Base-by-base conservation (phyloP, 805 yeast species). In the Starmerella apicola region DNA sequence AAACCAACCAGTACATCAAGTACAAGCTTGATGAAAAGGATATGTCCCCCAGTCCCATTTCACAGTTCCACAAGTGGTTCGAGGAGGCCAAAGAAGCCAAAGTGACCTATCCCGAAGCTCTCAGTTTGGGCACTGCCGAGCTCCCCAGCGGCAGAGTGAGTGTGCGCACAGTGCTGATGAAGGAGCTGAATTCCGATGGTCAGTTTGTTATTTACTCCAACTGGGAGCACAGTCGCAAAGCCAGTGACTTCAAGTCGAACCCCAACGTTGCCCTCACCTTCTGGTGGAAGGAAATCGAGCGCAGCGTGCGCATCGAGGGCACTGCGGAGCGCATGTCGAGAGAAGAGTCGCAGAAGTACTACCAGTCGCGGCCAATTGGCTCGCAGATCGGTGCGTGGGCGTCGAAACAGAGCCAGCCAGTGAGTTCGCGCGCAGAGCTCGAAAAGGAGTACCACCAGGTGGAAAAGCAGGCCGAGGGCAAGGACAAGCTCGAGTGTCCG, bases 371-470 rank as follows among this genome's bases (percentile, higher is more conserved):
- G 56, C 98, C 98, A 28, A 68, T 94, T 43, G 96, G 93, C 5
- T 81, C 94, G 23, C 77, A 81, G 56, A 76, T 91, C 45, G 97
- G 98, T 23, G 98, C 98, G 0, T 86, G 95, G 94, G 81, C 96
- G 0, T 78, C 93, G 22, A 93, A 94, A 3, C 98, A 91, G 65
- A 74, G 86, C 25, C 67, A 71, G 39, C 68, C 65, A 3, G 66
- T 86, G 27, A 52, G 56, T 12, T 59, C 65, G 32, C 67, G 95
- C 47, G 71, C 71, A 13, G 81, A 73, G 50, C 71, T 88, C 44
- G 81, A 85, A 27, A 53, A 56, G 0, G 52, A 67, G 13, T 74
- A 74, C 37, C 55, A 59, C 9, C 56, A 64, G 21, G 68, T 63
- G 44, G 76, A 67, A 41, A 76, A 68, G 41, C 62, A 68, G 40